Evolutionary conservation across 306 rosid species (phyloP).

Genomic region (Sindora glabra): DNA sequence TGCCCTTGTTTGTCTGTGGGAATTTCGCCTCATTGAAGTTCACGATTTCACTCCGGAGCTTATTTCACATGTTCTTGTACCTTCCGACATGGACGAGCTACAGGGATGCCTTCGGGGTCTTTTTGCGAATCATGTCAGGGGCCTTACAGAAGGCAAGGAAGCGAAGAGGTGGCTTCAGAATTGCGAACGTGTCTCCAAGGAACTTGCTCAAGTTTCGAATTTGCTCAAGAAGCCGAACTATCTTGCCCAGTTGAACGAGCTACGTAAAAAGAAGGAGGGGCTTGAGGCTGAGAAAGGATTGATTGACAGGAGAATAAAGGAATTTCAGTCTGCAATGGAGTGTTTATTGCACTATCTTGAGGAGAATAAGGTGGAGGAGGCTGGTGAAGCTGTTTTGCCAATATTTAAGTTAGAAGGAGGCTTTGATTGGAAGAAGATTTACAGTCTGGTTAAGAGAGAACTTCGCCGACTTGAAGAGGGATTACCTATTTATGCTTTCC

Average conservation of each 20-base stretch:
- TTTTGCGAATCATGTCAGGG: conserved; percentile 35
- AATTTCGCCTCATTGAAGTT: conserved; percentile 31
- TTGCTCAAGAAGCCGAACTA: background rate
- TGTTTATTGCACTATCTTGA: conserved; percentile 45
- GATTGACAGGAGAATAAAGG: conserved; percentile 41
- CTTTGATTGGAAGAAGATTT: conserved; percentile 43
- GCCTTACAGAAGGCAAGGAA: conserved; percentile 47
- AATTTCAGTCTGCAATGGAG: conserved; percentile 62
- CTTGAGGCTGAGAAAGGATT: conserved; percentile 28
- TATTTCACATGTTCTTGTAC: conserved; percentile 16
- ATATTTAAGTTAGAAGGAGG: conserved; percentile 33
- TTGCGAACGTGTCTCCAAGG: conserved; percentile 13
- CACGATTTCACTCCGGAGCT: conserved; percentile 47
- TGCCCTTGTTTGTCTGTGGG: conserved; percentile 60
- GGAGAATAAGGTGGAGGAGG: conserved; percentile 13
- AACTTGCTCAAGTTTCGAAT: conserved; percentile 8
- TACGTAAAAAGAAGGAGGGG: conserved; percentile 17
- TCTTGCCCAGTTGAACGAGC: fast-evolving
- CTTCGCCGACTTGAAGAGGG: conserved; percentile 67
- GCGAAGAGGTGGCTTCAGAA: conserved; percentile 40
- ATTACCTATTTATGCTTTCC: conserved; percentile 73
- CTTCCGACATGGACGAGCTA: conserved; percentile 43
- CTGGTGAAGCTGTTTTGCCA: conserved; percentile 9
- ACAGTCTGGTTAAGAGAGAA: conserved; percentile 51
- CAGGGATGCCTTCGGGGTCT: conserved; percentile 26